Base-by-base conservation (phyloP, 2,329 filamentous ascomycete genomes). In the Ophiostoma quercus region DNA sequence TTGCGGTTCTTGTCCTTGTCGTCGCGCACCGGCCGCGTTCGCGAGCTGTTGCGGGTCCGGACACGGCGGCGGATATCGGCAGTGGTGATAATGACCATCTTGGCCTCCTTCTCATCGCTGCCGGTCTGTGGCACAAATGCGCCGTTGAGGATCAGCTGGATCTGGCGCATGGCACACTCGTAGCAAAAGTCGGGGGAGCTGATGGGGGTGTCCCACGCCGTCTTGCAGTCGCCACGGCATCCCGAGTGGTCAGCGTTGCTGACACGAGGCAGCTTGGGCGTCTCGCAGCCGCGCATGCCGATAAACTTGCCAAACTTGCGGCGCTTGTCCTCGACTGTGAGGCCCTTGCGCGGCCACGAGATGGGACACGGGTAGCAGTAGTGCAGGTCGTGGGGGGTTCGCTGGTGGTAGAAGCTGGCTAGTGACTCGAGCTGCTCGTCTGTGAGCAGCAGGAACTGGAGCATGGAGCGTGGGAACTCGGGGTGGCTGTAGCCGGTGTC, bases 401-500 rank as follows among this genome's bases (percentile, higher is more conserved):
- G 83, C 80, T 93, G 90, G 79, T 91, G 88, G 81, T 92, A 93
- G 79, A 90, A 92, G 73, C 84, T 81, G 2, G 90, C 90, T 57
- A 93, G 83, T 69, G 81, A 80, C 79, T 93, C 90, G 69, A 92
- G 87, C 79, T 93, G 83, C 39, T 79, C 79, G 77, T 91, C 88
- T 19, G 89, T 92, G 51, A 93, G 84, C 41, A 92, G 87, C 84
- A 89, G 91, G 79, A 90, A 92, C 76, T 85, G 84, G 65, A 93
- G 86, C 69, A 92, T 82, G 3, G 86, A 90, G 25, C 76, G 75
- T 1, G 90, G 90, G 77, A 90, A 93, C 69, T 81, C 77, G 0
- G 87, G 85, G 75, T 91, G 89, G 2, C 89, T 79, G n/a, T 79
- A 76, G 67, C 89, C 89, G 1, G 84, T 85, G 29, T 82, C 82